Evolutionary conservation across 2,329 filamentous ascomycete genomes (phyloP).

Genomic region (Lasiodiplodia theobromae): DNA sequence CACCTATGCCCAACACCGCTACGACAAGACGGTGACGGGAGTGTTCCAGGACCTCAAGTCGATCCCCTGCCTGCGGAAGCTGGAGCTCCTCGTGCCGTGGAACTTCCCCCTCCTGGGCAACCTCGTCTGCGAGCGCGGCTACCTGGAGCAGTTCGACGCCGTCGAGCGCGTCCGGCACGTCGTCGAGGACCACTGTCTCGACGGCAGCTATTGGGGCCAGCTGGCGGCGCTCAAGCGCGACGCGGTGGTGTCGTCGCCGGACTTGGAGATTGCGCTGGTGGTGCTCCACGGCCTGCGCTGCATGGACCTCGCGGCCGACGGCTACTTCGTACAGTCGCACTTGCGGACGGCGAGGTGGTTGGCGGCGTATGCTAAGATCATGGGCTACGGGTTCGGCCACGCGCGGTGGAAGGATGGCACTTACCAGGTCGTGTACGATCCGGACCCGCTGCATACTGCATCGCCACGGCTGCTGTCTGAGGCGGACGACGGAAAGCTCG

Average conservation of each 20-base stretch:
- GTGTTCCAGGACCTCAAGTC: neutral
- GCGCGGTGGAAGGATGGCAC: neutral
- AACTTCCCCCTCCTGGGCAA: neutral
- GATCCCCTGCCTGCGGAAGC: neutral
- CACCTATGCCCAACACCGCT: neutral
- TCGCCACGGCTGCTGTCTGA: neutral
- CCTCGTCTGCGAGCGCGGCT: too few relatives aligned
- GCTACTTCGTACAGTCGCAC: too few relatives aligned
- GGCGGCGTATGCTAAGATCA: neutral
- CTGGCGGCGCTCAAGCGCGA: neutral
- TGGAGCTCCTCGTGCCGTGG: neutral
- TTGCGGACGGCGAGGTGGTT: conserved; percentile 1
- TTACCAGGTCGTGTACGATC: neutral
- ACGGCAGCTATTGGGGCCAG: neutral
- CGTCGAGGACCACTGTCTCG: neutral
- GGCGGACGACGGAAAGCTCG: neutral
- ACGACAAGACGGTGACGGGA: neutral
- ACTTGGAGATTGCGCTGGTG: neutral
- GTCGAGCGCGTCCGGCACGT: neutral
- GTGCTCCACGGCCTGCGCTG: neutral
- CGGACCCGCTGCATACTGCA: neutral
- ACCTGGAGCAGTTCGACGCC: neutral
- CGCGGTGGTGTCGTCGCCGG: neutral
- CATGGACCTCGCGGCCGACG: neutral
- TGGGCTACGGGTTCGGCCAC: neutral